Base-by-base conservation (phyloP, 192 early-diverging fungal genomes). In the Gonapodya prolifera region DNA sequence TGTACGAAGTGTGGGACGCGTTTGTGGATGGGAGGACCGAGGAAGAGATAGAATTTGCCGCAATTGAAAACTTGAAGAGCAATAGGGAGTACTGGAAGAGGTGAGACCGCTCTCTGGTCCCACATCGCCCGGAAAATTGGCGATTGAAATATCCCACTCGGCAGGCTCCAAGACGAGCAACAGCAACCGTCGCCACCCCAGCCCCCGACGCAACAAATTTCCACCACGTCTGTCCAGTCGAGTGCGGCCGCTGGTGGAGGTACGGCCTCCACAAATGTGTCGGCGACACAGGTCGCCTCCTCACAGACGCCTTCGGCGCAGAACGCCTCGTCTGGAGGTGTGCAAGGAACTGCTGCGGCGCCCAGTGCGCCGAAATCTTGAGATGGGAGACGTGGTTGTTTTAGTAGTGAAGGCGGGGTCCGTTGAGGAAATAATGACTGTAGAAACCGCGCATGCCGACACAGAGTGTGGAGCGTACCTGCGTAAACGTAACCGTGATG, bases 1-100 rank as follows among this genome's bases (percentile, higher is more conserved):
- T 89, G 34, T 89, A 86, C 77, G 88, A 89, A 34, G 81, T 79
- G 0, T 86, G 87, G 85, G 82, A 83, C 75, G 69, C 79, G 32
- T 89, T 82, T 36, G 79, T 86, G 77, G 80, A 79, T 31, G 45
- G 8, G 23, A 8, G 45, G 45, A 61, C 8, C 23, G 45, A 61
- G 23, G 77, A 86, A 29, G 70, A 84, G 1, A 34, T 33, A 13
- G 80, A 78, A 32, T 82, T 82, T 79, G 31, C 31, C 1, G 81
- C 78, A 23, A 17, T 82, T 1, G 69, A 80, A 33, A 81, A 82
- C 69, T 8, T 82, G 2, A 34, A 16, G 35, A 29, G n/a, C 16
- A 82, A 82, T 45, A 18, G 77, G 76, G 81, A 82, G 18, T 82
- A 77, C 70, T 82, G 81, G 81, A 82, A 82, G 79, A 77, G n/a